These are phyloP conservation scores for Amanita thiersii DNA, from an alignment of 768 basidiomycete genomes.

Conservation along the genomic window DNA sequence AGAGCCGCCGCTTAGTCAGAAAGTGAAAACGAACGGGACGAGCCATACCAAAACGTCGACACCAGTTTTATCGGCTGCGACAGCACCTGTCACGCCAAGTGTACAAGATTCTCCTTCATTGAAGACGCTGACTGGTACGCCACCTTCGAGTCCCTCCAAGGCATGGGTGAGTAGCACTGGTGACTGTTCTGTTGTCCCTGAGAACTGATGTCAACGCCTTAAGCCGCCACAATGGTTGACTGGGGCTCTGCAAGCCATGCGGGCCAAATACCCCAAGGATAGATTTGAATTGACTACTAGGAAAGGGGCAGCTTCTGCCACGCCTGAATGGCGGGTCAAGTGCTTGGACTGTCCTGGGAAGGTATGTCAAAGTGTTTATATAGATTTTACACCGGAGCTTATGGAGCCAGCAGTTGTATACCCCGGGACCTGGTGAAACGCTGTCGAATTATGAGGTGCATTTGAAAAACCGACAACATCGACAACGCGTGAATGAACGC, in stretches of 20 bases:
- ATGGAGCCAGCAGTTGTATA: conserved; percentile 56
- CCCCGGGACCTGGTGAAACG: conserved; percentile 82
- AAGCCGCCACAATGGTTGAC: conserved; percentile 67
- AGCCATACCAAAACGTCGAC: conserved; percentile 22
- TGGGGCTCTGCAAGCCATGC: conserved; percentile 59
- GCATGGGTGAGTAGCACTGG: conserved; percentile 15
- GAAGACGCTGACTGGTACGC: conserved; percentile 15
- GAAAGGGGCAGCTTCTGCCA: conserved; percentile 43
- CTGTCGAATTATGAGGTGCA: conserved; percentile 90
- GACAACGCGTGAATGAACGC: conserved; percentile 64
- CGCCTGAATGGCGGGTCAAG: conserved; percentile 84
- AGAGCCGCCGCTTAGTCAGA: conserved; percentile 67
- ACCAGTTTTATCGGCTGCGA: background rate
- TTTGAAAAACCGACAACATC: conserved; percentile 77
- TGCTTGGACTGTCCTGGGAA: conserved; percentile 92
- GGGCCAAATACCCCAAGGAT: conserved; percentile 71
- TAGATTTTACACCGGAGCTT: background rate
- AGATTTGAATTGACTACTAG: conserved; percentile 70
- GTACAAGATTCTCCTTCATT: conserved; percentile 12
- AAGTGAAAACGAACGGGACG: conserved; percentile 51
- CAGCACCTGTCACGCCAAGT: conserved; percentile 10
- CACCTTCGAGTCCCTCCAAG: conserved; percentile 23
- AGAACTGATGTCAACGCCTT: conserved; percentile 10
- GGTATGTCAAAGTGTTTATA: conserved; percentile 30
- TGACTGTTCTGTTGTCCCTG: background rate